These are phyloP conservation scores for Neurospora sp. DNA, from an alignment of 495 filamentous ascomycete species.

Conservation along the genomic window DNA sequence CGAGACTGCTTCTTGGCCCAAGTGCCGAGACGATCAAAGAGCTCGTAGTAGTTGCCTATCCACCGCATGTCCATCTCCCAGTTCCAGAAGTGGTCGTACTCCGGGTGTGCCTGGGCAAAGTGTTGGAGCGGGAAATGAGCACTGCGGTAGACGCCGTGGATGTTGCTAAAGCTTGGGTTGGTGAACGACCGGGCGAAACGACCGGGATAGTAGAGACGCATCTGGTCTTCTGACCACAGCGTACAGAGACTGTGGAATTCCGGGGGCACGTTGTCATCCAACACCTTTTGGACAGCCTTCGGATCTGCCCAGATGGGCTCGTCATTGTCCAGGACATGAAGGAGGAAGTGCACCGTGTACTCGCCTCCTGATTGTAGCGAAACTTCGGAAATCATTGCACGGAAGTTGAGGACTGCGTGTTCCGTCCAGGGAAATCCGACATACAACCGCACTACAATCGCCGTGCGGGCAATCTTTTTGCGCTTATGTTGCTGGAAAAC, in stretches of 20 bases:
- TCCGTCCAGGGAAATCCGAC: conserved; percentile 57
- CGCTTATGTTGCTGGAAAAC: conserved; percentile 9
- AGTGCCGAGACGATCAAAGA: conserved; percentile 61
- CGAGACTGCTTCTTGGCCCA: conserved; percentile 78
- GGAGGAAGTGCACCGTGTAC: conserved; percentile 70
- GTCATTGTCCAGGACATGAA: conserved; percentile 63
- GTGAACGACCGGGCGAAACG: conserved; percentile 57
- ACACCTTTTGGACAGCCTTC: conserved; percentile 41
- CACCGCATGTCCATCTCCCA: conserved; percentile 97
- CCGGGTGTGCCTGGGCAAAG: conserved; percentile 79
- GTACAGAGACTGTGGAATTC: conserved; percentile 84
- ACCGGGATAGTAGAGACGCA: conserved; percentile 75
- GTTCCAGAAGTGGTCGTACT: conserved; percentile 95
- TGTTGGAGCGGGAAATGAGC: conserved; percentile 86
- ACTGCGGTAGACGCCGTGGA: conserved; percentile 85
- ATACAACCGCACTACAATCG: conserved; percentile 64
- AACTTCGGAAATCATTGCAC: conserved; percentile 70
- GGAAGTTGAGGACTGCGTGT: conserved; percentile 61
- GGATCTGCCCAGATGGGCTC: conserved; percentile 54
- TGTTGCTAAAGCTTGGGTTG: conserved; percentile 47
- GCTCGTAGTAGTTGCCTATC: conserved; percentile 86
- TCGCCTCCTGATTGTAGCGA: conserved; percentile 65
- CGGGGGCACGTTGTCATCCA: conserved; percentile 65
- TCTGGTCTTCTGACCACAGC: conserved; percentile 89
- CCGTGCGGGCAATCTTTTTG: conserved; percentile 48